Evolutionary conservation across 768 basidiomycete species (phyloP), one percentile per base, ranked within the genome.

Genomic region (Naematelia encephala): DNA sequence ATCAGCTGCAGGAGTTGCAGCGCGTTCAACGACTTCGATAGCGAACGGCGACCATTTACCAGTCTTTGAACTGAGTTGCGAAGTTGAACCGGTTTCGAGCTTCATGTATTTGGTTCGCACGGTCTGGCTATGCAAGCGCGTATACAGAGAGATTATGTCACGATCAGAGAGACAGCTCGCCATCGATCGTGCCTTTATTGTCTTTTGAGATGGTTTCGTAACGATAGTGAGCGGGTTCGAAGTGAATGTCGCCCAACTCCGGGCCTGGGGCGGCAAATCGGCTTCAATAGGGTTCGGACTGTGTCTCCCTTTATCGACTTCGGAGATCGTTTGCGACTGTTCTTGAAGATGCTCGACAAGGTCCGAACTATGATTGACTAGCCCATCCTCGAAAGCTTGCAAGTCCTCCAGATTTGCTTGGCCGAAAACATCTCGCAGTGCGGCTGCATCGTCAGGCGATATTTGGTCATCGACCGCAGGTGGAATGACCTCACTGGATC

Each of bases 51-150:
- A 90, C 92, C 91, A 94, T 47, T 87, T 83, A 64, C 89, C 81
- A 74, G 91, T 91, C 77, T 88, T 90, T n/a, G 91, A 62, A 10
- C 64, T 59, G n/a, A 73, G 50, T 21, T 51, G 29, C 5, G 25
- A 8, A 89, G 78, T 87, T 88, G 21, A 2, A 16, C 34, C 34
- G 8, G 19, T 26, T n/a, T 60, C 65, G 74, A 93, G 87, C 55
- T 89, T 90, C 89, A 97, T 91, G 78, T 93, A 97, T 81, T 94
- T 94, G 57, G 92, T 96, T 73, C 92, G 87, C 60, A 94, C 91
- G 39, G 92, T 91, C 79, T 97, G 92, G 13, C 89, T 90, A 78
- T 94, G 92, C 82, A 97, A 91, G 70, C 92, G 87, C 77, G 92
- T 91, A 83, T 92, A 94, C 48, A 97, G 83, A 54, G 90, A 90